Base-by-base conservation (phyloP, 768 basidiomycete genomes). In the Saitozyma podzolica region DNA sequence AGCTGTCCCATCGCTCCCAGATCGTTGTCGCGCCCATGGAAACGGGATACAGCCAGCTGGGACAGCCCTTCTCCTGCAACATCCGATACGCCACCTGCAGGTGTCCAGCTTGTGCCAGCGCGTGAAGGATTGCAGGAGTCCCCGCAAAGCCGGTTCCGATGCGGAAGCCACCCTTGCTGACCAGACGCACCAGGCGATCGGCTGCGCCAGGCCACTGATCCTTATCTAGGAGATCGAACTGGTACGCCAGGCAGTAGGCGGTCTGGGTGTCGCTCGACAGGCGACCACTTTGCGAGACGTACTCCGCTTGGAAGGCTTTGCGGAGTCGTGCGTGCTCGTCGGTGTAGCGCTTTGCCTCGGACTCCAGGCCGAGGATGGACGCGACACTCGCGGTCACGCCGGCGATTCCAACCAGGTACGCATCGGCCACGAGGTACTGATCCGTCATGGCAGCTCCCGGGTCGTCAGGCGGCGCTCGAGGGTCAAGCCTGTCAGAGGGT, bases 81-180 rank as follows among this genome's bases (percentile, higher is more conserved):
- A 76, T 76, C n/a, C 73, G 56, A 59, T 78, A 78, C 4, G 77
- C 77, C 11, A 73, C 37, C 3, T 68, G 66, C 1, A 72, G 56
- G 10, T 62, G 54, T 2, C 66, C 75, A 10, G 58, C 60, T 17
- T 65, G 61, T 14, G 65, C 63, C 5, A 78, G 58, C 8, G 67
- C 64, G 39, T 65, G 63, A 1, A 78, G 68, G 19, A 78, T 69
- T 51, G 68, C 61, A 1, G 75, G 77, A 20, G 77, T 78, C 6
- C 73, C 77, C 11, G 77, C 77, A 55, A 78, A 78, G 6, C 77
- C 77, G 9, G 77, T 78, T 4, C 67, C 47, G 17, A 78, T 58
- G 47, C 63, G 67, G 69, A 76, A 78, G 13, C 19, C 20, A 8
- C 58, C 54, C 58, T 63, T 58, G 37, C 55, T 49, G 42, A 63